These are phyloP conservation scores for Fistulina hepatica DNA, from an alignment of 1,284 basidiomycete genomes.

Conservation along the genomic window DNA sequence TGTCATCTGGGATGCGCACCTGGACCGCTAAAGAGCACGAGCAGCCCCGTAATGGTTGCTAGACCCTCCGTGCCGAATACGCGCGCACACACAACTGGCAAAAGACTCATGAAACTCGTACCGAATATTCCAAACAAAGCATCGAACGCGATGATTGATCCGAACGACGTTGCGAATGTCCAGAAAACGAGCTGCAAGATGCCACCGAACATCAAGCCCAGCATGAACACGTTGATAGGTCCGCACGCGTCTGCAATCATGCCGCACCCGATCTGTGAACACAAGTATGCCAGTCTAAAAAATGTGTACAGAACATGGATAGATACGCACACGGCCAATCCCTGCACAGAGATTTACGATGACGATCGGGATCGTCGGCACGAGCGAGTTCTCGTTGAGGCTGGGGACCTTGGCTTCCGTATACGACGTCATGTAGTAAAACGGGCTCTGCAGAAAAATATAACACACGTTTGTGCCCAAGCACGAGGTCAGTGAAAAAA, in stretches of 20 bases:
- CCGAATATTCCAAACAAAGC: slow-evolving; percentile 18
- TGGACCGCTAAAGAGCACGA: slow-evolving; percentile 17
- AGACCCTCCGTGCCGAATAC: slow-evolving; percentile 18
- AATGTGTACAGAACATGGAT: not conserved
- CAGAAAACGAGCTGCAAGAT: slow-evolving; percentile 19
- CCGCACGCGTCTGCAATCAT: slow-evolving; percentile 17
- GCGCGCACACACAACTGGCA: slow-evolving; percentile 19
- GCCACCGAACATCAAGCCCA: slow-evolving; percentile 18
- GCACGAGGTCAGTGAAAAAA: not conserved
- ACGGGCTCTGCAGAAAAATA: slow-evolving; percentile 13
- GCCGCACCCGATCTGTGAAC: slow-evolving; percentile 16
- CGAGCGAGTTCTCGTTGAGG: slow-evolving; percentile 14
- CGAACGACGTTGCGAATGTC: slow-evolving; percentile 18
- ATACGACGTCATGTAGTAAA: slow-evolving; percentile 18
- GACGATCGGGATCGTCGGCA: slow-evolving; percentile 17
- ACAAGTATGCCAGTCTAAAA: not conserved
- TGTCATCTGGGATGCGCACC: slow-evolving; percentile 5
- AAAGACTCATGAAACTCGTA: slow-evolving; percentile 18
- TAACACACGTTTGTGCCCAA: not conserved
- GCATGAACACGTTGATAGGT: slow-evolving; percentile 20
- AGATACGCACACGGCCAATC: slow-evolving; percentile 16
- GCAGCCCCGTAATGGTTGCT: slow-evolving; percentile 19
- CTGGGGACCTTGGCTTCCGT: slow-evolving; percentile 13
- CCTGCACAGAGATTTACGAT: slow-evolving; percentile 19
- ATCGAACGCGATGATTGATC: slow-evolving; percentile 16